Conservation (phyloP, 352 stramenopile species). For the Phytopythium helicoides region DNA sequence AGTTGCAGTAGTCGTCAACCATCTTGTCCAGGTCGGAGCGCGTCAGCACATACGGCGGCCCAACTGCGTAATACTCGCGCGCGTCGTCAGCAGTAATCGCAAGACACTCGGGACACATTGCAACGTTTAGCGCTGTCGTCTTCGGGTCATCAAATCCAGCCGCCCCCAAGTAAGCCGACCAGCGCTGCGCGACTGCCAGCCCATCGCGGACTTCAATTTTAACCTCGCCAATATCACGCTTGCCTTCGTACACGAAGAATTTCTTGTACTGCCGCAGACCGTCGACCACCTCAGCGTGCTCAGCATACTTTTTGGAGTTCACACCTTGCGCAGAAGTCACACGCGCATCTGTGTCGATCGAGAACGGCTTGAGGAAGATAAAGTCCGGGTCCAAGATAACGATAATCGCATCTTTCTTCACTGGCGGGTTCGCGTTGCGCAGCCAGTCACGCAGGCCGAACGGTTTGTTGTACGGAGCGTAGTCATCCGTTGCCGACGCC, state of each 20-base stretch:
- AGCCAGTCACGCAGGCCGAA: conserved; percentile 79
- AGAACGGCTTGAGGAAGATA: conserved; percentile 64
- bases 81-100: conserved; percentile 37
- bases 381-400: conserved; percentile 75
- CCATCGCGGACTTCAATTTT: conserved; percentile 39
- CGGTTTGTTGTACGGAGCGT: conserved; percentile 64
- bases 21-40: conserved; percentile 43
- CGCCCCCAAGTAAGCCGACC: conserved; percentile 28
- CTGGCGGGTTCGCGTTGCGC: conserved; percentile 51
- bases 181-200: conserved; percentile 59
- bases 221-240: conserved; percentile 26
- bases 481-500: conserved; percentile 24
- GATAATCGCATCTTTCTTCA: conserved; percentile 41
- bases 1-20: conserved; percentile 68
- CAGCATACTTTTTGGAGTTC: conserved; percentile 59
- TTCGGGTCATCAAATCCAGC: conserved; percentile 34
- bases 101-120: conserved; percentile 53
- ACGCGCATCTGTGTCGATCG: conserved; percentile 53
- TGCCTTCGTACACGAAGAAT: conserved; percentile 77
- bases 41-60: conserved; percentile 59
- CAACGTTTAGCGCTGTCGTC: conserved; percentile 11
- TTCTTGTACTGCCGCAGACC: conserved; percentile 78
- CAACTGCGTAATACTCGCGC: conserved; percentile 49
- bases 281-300: conserved; percentile 60
- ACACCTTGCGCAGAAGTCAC: conserved; percentile 50